Conservation (phyloP, 2,329 filamentous ascomycete genomes). For the Aphanocladium album region DNA sequence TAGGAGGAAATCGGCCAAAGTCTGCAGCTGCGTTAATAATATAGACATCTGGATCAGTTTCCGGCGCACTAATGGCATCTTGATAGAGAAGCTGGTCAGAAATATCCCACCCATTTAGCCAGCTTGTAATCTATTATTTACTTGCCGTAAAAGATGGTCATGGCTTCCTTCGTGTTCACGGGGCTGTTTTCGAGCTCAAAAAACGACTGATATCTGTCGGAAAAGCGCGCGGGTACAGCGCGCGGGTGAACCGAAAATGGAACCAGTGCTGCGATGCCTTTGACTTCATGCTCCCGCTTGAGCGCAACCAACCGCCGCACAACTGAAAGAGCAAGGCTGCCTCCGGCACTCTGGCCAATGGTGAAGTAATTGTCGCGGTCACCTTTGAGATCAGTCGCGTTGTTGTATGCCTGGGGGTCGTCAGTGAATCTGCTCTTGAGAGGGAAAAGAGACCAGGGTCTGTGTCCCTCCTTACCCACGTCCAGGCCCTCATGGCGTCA, state of each 20-base stretch:
- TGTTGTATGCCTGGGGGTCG: not conserved
- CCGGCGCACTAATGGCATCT: not conserved
- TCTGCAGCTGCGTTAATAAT: not conserved
- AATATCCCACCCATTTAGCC: not conserved
- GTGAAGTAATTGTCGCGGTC: not conserved
- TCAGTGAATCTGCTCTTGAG: not conserved
- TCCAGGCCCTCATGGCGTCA: not conserved
- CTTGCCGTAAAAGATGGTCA: not conserved
- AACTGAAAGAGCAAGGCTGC: not conserved
- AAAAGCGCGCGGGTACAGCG: not conserved
- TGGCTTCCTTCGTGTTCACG: not conserved
- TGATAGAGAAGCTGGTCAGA: not conserved
- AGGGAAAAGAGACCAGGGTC: not conserved
- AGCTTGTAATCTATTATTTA: not conserved
- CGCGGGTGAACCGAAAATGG: not conserved
- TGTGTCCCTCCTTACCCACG: not conserved
- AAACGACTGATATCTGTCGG: not conserved
- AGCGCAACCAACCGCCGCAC: not conserved
- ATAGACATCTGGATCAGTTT: not conserved
- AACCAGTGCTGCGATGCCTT: not conserved
- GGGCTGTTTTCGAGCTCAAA: not conserved
- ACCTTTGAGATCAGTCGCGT: not conserved
- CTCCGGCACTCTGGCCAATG: not conserved
- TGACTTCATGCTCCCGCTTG: not conserved
- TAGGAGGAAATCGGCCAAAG: not conserved